Evolutionary conservation across 306 rosid species (phyloP).

Genomic region (Cucumis sativus): Cucumber_9930_V3 NC_026657.2:38530501-38531000

Average conservation of each 20-base stretch:
- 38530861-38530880: background rate
- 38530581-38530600: too few species aligned
- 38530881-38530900: too few species aligned
- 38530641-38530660: constrained; percentile 99
- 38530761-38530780: background rate
- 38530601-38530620: background rate
- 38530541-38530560: too few species aligned
- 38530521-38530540: too few species aligned
- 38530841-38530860: too few species aligned
- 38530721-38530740: background rate
- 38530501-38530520: background rate
- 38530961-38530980: background rate
- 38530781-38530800: background rate
- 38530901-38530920: background rate
- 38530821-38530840: too few species aligned
- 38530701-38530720: constrained; percentile 16
- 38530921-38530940: background rate
- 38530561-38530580: too few species aligned
- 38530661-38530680: constrained; percentile 94
- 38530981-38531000: background rate
- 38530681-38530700: constrained; percentile 83
- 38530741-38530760: background rate
- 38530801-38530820: background rate
- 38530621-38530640: constrained; percentile 66
- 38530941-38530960: background rate